Conservation (phyloP, 192 early-diverging fungal genomes). For the Backusella westeae region DNA sequence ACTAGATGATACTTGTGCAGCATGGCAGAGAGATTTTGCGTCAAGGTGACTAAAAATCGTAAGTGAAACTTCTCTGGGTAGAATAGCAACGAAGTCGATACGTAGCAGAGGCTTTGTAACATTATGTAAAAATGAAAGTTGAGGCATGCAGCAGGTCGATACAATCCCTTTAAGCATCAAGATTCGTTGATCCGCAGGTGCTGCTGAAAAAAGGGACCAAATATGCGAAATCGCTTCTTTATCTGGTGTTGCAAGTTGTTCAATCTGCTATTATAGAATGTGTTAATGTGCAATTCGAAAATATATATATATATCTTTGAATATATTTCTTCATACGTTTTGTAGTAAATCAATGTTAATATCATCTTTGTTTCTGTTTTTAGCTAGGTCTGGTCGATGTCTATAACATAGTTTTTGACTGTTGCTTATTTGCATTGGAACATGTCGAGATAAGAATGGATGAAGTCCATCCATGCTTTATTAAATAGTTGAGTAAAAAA, state of each 20-base stretch:
- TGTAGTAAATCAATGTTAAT: slow-evolving; percentile 45
- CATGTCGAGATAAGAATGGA: slow-evolving; percentile 29
- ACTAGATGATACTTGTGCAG: slow-evolving; percentile 78
- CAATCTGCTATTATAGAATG: slow-evolving; percentile 46
- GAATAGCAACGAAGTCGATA: slow-evolving; percentile 79
- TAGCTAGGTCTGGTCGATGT: slow-evolving; percentile 55
- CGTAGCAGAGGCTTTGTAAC: slow-evolving; percentile 65
- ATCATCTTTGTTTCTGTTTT: slow-evolving; percentile 47
- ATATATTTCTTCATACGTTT: slow-evolving; percentile 35
- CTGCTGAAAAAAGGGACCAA: slow-evolving; percentile 68
- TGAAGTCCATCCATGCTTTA: background rate
- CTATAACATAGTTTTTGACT: slow-evolving; percentile 46
- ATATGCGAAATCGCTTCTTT: slow-evolving; percentile 62
- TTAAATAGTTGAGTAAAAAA: background rate
- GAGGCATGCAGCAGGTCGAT: slow-evolving; percentile 77
- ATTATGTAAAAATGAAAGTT: slow-evolving; percentile 79
- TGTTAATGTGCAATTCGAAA: background rate
- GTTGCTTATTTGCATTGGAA: slow-evolving; percentile 28
- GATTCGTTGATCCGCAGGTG: slow-evolving; percentile 57
- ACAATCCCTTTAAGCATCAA: slow-evolving; percentile 76
- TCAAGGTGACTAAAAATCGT: slow-evolving; percentile 88
- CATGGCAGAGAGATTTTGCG: slow-evolving; percentile 85
- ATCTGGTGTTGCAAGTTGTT: slow-evolving; percentile 51
- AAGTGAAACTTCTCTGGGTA: slow-evolving; percentile 81
- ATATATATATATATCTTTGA: background rate